Conservation (phyloP, 352 stramenopile species). For the Hyaloperonospora brassicae region DNA sequence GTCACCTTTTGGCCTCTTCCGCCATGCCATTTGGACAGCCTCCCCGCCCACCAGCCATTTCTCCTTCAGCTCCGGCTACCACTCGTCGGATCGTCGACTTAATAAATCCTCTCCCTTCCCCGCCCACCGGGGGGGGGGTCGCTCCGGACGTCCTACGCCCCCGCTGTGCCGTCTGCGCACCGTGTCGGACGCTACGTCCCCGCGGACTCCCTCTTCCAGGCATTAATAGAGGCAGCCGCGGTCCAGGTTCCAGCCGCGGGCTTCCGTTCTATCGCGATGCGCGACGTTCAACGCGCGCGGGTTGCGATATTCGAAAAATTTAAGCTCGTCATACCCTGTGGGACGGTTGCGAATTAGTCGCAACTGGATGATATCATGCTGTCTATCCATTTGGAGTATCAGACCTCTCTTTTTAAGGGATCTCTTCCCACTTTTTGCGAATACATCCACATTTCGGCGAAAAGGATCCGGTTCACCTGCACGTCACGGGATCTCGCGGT, state of each 20-base stretch:
- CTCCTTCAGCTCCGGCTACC: no score
- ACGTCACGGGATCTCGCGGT: background rate
- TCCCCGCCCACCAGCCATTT: no score
- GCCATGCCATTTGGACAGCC: no score
- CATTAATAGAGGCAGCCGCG: background rate
- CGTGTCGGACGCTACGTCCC: background rate
- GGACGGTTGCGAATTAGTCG: background rate
- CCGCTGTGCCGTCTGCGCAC: no score
- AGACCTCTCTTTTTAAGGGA: background rate
- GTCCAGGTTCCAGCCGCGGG: background rate
- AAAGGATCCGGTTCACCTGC: background rate
- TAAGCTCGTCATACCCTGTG: background rate
- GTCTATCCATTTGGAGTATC: background rate
- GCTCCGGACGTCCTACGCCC: no score
- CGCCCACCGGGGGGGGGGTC: no score
- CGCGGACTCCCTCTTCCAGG: background rate
- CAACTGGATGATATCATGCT: constrained; percentile 1
- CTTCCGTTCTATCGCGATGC: background rate
- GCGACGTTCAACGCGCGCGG: background rate
- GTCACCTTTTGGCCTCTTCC: no score
- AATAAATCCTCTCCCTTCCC: no score
- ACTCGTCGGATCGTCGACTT: no score
- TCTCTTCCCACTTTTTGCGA: background rate
- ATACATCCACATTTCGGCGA: background rate
- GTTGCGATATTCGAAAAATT: background rate